Evolutionary conservation across 2,329 filamentous ascomycete genomes (phyloP).

Genomic region (Exutisphaerella laricina): DNA sequence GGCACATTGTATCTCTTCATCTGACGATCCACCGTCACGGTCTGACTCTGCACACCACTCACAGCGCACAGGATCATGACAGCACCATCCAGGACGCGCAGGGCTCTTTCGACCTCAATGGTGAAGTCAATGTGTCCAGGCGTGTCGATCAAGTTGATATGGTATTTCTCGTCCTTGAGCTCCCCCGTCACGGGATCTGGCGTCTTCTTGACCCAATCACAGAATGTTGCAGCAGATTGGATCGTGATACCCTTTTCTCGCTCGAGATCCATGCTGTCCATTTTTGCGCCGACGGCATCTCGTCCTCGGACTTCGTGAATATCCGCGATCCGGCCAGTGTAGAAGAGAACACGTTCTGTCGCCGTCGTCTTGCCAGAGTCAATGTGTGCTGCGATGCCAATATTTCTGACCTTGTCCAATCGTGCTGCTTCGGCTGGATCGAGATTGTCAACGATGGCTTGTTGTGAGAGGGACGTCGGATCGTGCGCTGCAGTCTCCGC

Average conservation of each 20-base stretch:
- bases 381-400: conserved; percentile 98
- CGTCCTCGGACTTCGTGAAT: conserved; percentile 97
- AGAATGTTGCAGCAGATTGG: conserved; percentile 95
- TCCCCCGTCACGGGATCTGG: conserved; percentile 49
- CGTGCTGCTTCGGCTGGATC: conserved; percentile 71
- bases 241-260: conserved; percentile 99
- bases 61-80: conserved; percentile 99
- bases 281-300: conserved; percentile 94
- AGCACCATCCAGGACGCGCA: conserved; percentile 91
- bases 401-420: conserved; percentile 81
- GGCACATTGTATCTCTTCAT: conserved; percentile 99
- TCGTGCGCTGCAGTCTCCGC: conserved; percentile 54
- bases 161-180: conserved; percentile 82
- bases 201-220: conserved; percentile 82
- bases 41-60: conserved; percentile 94
- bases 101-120: conserved; percentile 92
- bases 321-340: conserved; percentile 91
- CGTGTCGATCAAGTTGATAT: conserved; percentile 98
- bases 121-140: conserved; percentile 99
- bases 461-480: conserved; percentile 53
- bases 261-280: conserved; percentile 99
- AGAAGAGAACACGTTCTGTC: conserved; percentile 95
- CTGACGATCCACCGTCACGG: conserved; percentile 95
- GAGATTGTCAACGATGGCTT: conserved; percentile 72
- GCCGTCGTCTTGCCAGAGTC: conserved; percentile 97